Evolutionary conservation across 768 basidiomycete species (phyloP), one percentile per base, ranked within the genome.

Genomic region (Pholiota microspora): DNA sequence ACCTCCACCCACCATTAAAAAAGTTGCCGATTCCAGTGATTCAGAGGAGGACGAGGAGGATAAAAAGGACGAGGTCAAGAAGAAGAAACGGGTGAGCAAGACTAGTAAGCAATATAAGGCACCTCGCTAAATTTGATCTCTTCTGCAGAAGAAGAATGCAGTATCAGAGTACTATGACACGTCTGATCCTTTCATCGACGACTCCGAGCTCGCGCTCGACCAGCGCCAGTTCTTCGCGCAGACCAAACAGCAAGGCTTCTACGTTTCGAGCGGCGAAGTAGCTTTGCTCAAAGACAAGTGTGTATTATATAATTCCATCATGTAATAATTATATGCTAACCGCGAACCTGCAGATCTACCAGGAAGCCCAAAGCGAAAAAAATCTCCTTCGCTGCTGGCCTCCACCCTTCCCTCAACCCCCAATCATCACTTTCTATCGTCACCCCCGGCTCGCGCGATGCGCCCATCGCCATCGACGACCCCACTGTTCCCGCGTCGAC

Each of bases 121-220:
- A 12, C 7, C 15, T 47, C n/a, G n/a, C 46, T 48, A 15, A 49
- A 28, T 23, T 47, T 42, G 27, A 34, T 27, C 34, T 38, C 29
- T 7, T 55, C n/a, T 42, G 21, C 52, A 58, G 63, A 59, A 78
- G 74, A 85, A 84, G 65, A 80, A 76, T 53, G 67, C 70, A 1
- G 75, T 77, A 0, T 72, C 83, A 18, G 91, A 89, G 65, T 92
- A 94, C 64, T 99, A 99, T 76, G 96, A 99, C 73, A 77, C 86
- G 16, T 73, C 78, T 0, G 97, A 99, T 72, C 89, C 92, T 0
- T 98, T 98, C 74, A 97, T 99, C 65, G 97, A 99, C 77, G 97
- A 99, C 71, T 92, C 93, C 1, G 96, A 98, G 66, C 76, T 96
- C 53, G 86, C 84, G 23, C 73, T 95, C 44, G 95, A 98, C 73